Conservation (phyloP, 2,329 filamentous ascomycete species). For the Madurella mycetomatis region DNA sequence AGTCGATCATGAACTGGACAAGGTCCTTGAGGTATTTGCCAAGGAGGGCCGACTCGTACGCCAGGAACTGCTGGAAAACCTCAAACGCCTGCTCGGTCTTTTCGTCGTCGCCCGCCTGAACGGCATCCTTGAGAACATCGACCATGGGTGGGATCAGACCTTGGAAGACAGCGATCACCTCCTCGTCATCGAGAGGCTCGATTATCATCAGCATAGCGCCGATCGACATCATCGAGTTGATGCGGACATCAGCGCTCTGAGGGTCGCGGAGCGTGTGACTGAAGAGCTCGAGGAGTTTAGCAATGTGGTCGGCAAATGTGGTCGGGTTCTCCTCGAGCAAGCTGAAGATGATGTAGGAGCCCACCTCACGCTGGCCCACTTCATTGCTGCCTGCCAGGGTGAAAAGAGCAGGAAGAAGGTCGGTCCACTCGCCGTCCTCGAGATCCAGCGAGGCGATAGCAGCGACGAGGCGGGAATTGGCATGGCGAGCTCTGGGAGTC, state of each 20-base stretch:
- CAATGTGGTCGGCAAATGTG: slow-evolving; percentile 75
- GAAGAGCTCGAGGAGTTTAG: slow-evolving; percentile 78
- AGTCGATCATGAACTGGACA: slow-evolving; percentile 87
- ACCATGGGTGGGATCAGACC: slow-evolving; percentile 83
- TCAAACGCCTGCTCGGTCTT: slow-evolving; percentile 88
- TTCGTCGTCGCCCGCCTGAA: slow-evolving; percentile 78
- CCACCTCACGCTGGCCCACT: slow-evolving; percentile 79
- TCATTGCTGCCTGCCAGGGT: slow-evolving; percentile 72
- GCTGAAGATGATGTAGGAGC: slow-evolving; percentile 88
- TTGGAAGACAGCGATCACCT: slow-evolving; percentile 71
- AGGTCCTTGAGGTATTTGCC: slow-evolving; percentile 85
- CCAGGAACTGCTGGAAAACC: slow-evolving; percentile 92
- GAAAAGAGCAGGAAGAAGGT: slow-evolving; percentile 74
- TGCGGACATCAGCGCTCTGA: slow-evolving; percentile 84
- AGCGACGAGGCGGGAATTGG: slow-evolving; percentile 81
- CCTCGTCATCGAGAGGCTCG: slow-evolving; percentile 77
- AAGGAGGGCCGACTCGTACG: slow-evolving; percentile 80
- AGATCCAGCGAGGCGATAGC: slow-evolving; percentile 83
- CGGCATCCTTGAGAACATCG: slow-evolving; percentile 76
- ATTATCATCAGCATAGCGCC: slow-evolving; percentile 83
- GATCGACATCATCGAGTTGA: slow-evolving; percentile 90
- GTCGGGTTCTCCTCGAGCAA: slow-evolving; percentile 85
- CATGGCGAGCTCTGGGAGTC: slow-evolving; percentile 73
- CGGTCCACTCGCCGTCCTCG: slow-evolving; percentile 77
- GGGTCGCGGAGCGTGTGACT: slow-evolving; percentile 82